A percentile compares a stretch with the other conserved stretches of the same genome.
Conservation (phyloP, 139 green algal species). For the Parachlorella kessleri region DNA sequence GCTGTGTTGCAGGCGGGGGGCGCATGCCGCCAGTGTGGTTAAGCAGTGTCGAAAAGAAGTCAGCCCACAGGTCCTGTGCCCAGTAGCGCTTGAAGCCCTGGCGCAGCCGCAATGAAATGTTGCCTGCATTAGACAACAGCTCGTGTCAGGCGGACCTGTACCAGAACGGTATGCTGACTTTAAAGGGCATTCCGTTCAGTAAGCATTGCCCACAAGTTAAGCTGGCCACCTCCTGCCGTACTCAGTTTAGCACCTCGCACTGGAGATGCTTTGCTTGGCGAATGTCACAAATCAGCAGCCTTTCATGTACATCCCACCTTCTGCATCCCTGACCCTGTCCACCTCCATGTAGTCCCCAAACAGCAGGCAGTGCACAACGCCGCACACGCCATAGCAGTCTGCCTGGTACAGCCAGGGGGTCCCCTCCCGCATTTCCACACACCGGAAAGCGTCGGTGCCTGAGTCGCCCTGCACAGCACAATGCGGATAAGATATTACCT, state of each 20-base stretch:
- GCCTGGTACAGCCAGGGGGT: slow-evolving; percentile 45
- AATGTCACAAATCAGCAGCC: not conserved
- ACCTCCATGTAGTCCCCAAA: slow-evolving; percentile 60
- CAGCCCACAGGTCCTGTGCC: slow-evolving; percentile 39
- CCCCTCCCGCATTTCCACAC: slow-evolving; percentile 57
- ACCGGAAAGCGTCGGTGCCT: slow-evolving; percentile 50
- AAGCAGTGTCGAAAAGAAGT: slow-evolving; percentile 43
- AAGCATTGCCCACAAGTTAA: not conserved
- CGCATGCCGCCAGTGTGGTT: slow-evolving; percentile 16
- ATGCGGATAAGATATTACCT: too few species aligned
- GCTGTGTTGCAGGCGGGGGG: too few species aligned
- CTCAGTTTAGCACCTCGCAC: not conserved
- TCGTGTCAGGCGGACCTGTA: too few species aligned
- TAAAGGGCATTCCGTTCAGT: not conserved
- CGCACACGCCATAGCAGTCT: slow-evolving; percentile 44
- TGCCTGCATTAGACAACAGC: slow-evolving; percentile 24
- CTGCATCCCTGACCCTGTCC: slow-evolving; percentile 30
- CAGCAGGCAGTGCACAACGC: slow-evolving; percentile 45
- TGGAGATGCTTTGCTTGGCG: too few species aligned
- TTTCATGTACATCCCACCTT: not conserved
- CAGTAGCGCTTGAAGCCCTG: slow-evolving; percentile 43
- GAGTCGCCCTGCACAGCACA: slow-evolving; percentile 24
- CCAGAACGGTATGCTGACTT: not conserved
- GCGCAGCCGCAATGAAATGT: slow-evolving; percentile 17
- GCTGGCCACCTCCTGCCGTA: not conserved